Evolutionary conservation across 768 basidiomycete genomes (phyloP).

Genomic region (Suillus tomentosus): DNA sequence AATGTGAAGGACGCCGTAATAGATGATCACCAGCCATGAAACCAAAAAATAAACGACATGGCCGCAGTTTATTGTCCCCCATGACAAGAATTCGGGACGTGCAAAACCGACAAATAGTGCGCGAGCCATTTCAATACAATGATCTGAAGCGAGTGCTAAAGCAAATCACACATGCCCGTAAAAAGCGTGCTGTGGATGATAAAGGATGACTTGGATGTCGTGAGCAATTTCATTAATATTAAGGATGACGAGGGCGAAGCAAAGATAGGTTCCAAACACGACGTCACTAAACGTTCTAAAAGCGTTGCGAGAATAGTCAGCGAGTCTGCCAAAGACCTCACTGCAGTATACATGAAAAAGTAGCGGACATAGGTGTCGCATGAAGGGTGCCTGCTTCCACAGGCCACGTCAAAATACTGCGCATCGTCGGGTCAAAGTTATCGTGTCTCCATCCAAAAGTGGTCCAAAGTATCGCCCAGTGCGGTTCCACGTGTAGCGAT

Average conservation of each 20-base stretch:
- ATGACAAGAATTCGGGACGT: background rate
- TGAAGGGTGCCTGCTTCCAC: slow-evolving; percentile 30
- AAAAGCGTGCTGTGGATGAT: slow-evolving; percentile 23
- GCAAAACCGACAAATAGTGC: background rate
- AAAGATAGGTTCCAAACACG: too few species aligned
- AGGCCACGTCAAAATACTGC: slow-evolving; percentile 48
- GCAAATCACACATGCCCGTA: too few species aligned
- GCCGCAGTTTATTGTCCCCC: background rate
- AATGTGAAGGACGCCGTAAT: background rate
- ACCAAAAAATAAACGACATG: background rate
- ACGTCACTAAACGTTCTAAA: slow-evolving; percentile 42
- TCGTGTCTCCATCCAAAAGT: background rate
- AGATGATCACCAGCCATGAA: background rate
- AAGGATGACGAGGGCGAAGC: slow-evolving; percentile 15
- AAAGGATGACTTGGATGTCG: slow-evolving; percentile 36
- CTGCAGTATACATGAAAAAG: slow-evolving; percentile 37
- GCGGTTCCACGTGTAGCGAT: background rate
- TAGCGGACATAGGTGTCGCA: slow-evolving; percentile 41
- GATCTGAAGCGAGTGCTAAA: slow-evolving; percentile 18
- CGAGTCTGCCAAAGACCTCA: slow-evolving; percentile 38
- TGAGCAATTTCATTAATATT: slow-evolving; percentile 48
- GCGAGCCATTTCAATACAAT: background rate
- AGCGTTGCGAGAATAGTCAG: slow-evolving; percentile 38
- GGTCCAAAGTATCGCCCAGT: background rate
- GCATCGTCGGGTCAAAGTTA: slow-evolving; percentile 35